A percentile compares a stretch with the other conserved stretches of the same genome.
phyloP scores from a whole-genome alignment of 2,329 filamentous ascomycete genomes.

The Ascochyta pisi region DNA sequence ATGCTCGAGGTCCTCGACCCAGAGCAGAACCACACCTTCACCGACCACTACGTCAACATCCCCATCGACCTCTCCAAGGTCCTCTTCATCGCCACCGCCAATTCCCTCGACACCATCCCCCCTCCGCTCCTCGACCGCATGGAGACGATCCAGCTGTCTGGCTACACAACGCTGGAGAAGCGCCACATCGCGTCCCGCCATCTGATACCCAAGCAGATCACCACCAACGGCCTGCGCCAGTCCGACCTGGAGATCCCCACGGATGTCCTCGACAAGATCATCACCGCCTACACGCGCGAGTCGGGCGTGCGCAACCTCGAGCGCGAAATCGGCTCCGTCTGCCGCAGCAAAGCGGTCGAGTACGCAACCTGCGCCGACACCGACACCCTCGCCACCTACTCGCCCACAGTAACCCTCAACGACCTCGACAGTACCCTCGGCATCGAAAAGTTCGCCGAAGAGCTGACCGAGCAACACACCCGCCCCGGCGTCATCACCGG shows the following conservation, averaged over 20 bases:
- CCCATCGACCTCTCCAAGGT: conserved; percentile 96
- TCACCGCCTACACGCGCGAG: conserved; percentile 95
- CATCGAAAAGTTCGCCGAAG: conserved; percentile 92
- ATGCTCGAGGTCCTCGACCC: conserved; percentile 98
- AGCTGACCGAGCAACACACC: conserved; percentile 83
- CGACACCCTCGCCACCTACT: conserved; percentile 70
- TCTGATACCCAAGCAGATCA: conserved; percentile 94
- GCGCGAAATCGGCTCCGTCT: conserved; percentile 92
- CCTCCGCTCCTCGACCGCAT: conserved; percentile 93
- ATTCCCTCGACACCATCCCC: conserved; percentile 92
- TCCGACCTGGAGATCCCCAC: conserved; percentile 79
- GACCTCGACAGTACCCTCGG: conserved; percentile 92
- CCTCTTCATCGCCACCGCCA: conserved; percentile 96
- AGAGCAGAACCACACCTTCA: conserved; percentile 94
- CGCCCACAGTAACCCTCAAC: conserved; percentile 72
- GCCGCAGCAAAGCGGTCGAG: conserved; percentile 84
- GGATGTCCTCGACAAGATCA: conserved; percentile 91
- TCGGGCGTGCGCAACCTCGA: conserved; percentile 95
- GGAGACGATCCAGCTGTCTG: conserved; percentile 92
- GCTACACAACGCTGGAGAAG: conserved; percentile 97
- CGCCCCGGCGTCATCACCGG: conserved; percentile 94
- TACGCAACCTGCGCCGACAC: conserved; percentile 88
- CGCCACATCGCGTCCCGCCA: conserved; percentile 91
- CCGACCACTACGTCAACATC: conserved; percentile 94
- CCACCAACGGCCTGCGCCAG: conserved; percentile 80